Percentiles rank a stretch among this genome's conserved stretches.
Conservation (phyloP, 768 basidiomycete genomes). For the Boletus patriciae region DNA sequence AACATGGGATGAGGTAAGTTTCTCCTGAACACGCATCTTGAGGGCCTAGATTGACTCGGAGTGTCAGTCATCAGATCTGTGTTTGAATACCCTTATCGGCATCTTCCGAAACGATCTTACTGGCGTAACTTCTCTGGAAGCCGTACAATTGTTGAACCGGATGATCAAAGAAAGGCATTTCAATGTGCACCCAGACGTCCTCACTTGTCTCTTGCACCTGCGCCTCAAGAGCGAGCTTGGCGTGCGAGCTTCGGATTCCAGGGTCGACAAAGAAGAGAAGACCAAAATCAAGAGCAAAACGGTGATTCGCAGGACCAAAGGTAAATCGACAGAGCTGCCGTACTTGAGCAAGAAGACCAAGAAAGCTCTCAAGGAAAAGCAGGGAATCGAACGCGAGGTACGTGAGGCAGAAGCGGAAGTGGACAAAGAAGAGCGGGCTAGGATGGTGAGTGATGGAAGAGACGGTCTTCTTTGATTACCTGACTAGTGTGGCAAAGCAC, state of each 20-base stretch:
- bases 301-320: constrained; percentile 46
- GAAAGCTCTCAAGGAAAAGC: constrained; percentile 82
- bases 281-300: constrained; percentile 42
- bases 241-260: constrained; percentile 72
- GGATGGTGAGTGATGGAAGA: constrained; percentile 56
- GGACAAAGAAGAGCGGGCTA: constrained; percentile 85
- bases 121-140: constrained; percentile 79
- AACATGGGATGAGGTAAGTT: constrained; percentile 84
- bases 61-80: constrained; percentile 77
- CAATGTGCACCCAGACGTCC: constrained; percentile 84
- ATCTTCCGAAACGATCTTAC: constrained; percentile 84
- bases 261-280: constrained; percentile 53
- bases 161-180: constrained; percentile 95
- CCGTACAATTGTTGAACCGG: constrained; percentile 86
- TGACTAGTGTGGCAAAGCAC: constrained; percentile 57
- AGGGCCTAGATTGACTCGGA: constrained; percentile 9
- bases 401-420: constrained; percentile 93
- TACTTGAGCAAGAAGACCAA: constrained; percentile 92
- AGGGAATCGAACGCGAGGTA: constrained; percentile 89
- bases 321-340: constrained; percentile 58
- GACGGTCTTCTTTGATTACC: constrained; percentile 7
- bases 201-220: constrained; percentile 80
- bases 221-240: constrained; percentile 85
- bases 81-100: constrained; percentile 74
- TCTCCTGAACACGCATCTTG: constrained; percentile 3